A percentile compares a stretch with the other conserved stretches of the same genome.
These are phyloP conservation scores for Calonectria hawksworthii DNA, from an alignment of 2,329 filamentous ascomycete genomes.

Conservation along the genomic window DNA sequence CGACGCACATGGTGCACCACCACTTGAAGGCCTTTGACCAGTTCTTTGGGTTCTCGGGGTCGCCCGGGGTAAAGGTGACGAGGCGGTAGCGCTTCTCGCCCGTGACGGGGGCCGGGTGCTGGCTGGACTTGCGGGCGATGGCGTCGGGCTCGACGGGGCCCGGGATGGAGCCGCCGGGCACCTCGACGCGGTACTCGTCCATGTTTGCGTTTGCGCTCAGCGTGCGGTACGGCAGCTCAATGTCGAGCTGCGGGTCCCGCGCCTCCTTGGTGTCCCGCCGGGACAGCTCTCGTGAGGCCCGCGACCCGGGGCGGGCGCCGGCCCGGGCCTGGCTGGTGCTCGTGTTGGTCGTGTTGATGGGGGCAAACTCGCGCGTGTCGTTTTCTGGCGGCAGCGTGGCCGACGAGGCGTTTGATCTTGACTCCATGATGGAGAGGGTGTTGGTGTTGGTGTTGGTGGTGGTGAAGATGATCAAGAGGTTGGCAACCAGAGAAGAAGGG, in stretches of 20 bases:
- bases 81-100: constrained; percentile 61
- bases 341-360: constrained; percentile 38
- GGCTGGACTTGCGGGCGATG: constrained; percentile 38
- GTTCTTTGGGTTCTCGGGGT: constrained; percentile 87
- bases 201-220: constrained; percentile 73
- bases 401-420: constrained; percentile 26
- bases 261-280: constrained; percentile 55
- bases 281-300: constrained; percentile 28
- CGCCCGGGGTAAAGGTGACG: constrained; percentile 76
- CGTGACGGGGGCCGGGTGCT: constrained; percentile 20
- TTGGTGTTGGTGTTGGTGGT: too few relatives aligned
- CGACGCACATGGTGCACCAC: constrained; percentile 89
- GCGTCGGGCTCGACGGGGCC: constrained; percentile 50
- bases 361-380: constrained; percentile 34
- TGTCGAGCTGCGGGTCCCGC: constrained; percentile 58
- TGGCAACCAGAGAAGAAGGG: too few relatives aligned
- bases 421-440: constrained; percentile 6
- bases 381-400: constrained; percentile 22
- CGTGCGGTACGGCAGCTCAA: constrained; percentile 76
- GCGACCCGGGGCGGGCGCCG: constrained; percentile 40
- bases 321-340: constrained; percentile 31
- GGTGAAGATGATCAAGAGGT: not conserved
- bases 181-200: constrained; percentile 77
- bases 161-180: constrained; percentile 72
- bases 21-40: constrained; percentile 85